A percentile compares a stretch with the other conserved stretches of the same genome.
These are phyloP conservation scores for Amanita brunnescens DNA, from an alignment of 768 basidiomycete genomes.

Conservation along the genomic window DNA sequence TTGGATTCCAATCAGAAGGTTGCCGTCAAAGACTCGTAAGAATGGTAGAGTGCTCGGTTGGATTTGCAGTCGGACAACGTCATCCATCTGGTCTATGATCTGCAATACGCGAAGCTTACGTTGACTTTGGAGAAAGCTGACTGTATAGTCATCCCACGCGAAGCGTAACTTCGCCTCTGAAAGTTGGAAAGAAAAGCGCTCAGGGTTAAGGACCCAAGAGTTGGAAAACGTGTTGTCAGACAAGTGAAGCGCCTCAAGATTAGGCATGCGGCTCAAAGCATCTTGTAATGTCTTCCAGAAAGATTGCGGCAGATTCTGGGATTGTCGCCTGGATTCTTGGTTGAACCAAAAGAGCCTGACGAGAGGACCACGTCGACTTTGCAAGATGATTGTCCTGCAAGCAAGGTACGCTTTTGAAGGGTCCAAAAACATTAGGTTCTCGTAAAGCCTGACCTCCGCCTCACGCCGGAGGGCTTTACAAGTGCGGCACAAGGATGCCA, in stretches of 20 bases:
- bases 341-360: conserved; percentile 37
- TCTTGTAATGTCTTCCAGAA: conserved; percentile 39
- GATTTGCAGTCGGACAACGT: conserved; percentile 10
- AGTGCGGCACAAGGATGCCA: conserved; percentile 34
- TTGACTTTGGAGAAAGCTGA: conserved; percentile 42
- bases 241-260: conserved; percentile 36
- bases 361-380: conserved; percentile 27
- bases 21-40: conserved; percentile 38
- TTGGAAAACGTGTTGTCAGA: conserved; percentile 29
- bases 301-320: conserved; percentile 16
- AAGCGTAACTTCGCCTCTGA: conserved; percentile 40
- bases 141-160: conserved; percentile 37
- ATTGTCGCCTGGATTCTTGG: conserved; percentile 22
- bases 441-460: conserved; percentile 41
- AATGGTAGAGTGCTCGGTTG: conserved; percentile 23
- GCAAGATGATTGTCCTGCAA: conserved; percentile 28
- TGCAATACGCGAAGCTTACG: conserved; percentile 31
- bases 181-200: conserved; percentile 35
- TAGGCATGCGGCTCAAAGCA: conserved; percentile 34
- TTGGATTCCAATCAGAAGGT: conserved; percentile 31
- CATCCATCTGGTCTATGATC: conserved; percentile 18
- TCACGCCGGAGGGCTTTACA: conserved; percentile 38
- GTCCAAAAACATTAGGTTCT: conserved; percentile 29
- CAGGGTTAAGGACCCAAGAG: conserved; percentile 38
- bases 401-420: conserved; percentile 25